A percentile compares a stretch with the other conserved stretches of the same genome.
phyloP scores from a whole-genome alignment of 306 rosid genomes.

The Lathyrus tuberosus region DNA sequence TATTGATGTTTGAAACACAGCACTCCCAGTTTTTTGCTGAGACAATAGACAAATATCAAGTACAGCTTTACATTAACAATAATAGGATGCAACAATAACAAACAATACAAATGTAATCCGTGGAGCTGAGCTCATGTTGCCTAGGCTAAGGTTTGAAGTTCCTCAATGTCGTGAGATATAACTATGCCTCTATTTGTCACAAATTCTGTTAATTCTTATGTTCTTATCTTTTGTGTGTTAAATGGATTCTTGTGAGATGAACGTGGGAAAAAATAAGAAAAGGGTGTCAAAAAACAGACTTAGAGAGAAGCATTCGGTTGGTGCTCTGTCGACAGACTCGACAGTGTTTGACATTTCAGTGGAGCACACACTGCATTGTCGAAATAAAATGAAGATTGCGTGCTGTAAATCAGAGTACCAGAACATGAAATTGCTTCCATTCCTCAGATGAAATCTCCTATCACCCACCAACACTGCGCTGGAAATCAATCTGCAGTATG shows the following conservation, averaged over 20 bases:
- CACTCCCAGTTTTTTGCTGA: no score
- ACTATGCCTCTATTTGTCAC: not conserved
- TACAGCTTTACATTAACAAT: no score
- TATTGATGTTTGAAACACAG: not conserved
- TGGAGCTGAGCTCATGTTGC: not conserved
- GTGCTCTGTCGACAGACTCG: not conserved
- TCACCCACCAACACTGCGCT: slow-evolving; percentile 18
- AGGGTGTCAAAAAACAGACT: no score
- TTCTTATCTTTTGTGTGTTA: no score
- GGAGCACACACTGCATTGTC: slow-evolving; percentile 5
- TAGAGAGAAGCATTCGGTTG: no score
- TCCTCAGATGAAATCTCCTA: slow-evolving; percentile 5
- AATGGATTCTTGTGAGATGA: no score
- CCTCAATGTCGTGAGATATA: slow-evolving; percentile 7
- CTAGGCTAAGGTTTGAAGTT: not conserved
- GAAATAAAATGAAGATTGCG: slow-evolving; percentile 19
- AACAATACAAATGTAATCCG: not conserved
- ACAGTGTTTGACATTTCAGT: not conserved
- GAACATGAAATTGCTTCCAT: slow-evolving; percentile 33
- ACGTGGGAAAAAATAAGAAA: no score
- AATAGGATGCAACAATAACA: not conserved
- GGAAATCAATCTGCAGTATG: slow-evolving; percentile 42
- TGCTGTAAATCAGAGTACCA: slow-evolving; percentile 28
- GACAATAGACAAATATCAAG: no score
- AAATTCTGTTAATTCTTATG: no score